Evolutionary conservation across 306 rosid genomes (phyloP).

Genomic region (Pyrus communis): DNA sequence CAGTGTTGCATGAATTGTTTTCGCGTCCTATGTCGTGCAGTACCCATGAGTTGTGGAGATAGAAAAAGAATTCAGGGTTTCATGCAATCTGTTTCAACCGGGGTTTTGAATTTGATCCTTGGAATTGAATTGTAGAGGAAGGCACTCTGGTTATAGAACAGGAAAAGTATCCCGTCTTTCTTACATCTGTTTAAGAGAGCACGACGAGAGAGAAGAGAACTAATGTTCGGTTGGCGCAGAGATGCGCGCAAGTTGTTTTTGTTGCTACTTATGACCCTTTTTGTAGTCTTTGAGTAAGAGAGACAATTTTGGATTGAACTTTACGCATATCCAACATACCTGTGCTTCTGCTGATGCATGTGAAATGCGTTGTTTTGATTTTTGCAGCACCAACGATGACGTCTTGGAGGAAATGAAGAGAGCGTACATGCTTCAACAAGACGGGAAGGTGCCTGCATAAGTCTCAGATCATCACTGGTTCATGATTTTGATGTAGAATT

Average conservation of each 20-base stretch:
- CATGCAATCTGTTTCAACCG: too few species aligned
- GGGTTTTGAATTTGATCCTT: too few species aligned
- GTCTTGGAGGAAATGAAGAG: conserved; percentile 82
- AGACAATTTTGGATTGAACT: neutral
- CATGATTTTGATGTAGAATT: neutral
- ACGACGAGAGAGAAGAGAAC: too few species aligned
- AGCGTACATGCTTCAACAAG: conserved; percentile 50
- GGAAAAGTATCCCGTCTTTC: too few species aligned
- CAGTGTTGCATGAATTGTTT: too few species aligned
- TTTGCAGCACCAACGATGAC: conserved; percentile 63
- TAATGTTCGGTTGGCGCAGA: too few species aligned
- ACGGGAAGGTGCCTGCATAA: conserved; percentile 31
- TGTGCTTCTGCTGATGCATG: neutral
- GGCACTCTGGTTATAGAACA: too few species aligned
- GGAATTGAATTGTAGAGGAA: too few species aligned
- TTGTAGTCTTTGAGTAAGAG: neutral
- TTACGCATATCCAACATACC: neutral
- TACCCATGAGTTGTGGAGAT: too few species aligned
- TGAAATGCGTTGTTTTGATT: neutral
- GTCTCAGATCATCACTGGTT: conserved; percentile 14
- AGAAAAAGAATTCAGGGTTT: too few species aligned
- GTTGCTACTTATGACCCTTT: neutral
- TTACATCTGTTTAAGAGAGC: too few species aligned
- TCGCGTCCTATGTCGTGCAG: too few species aligned
- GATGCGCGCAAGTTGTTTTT: neutral